Conservation (phyloP, 257 asterid species). For the Leptodermis oblonga region DNA sequence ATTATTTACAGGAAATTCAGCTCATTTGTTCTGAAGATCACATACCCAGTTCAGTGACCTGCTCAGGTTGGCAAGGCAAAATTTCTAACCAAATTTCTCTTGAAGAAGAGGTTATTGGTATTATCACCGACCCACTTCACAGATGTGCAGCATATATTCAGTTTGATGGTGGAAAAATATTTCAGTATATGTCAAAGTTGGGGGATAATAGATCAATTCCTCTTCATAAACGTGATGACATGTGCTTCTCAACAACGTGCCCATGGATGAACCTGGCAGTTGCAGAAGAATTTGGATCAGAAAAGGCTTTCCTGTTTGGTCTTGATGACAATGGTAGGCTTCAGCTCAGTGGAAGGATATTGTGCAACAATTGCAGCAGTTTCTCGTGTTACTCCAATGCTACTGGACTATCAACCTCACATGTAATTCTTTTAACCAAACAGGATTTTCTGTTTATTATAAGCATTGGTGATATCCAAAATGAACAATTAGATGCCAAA, state of each 20-base stretch:
- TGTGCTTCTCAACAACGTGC: constrained; percentile 66
- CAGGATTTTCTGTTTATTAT: constrained; percentile 81
- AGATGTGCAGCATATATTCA: constrained; percentile 63
- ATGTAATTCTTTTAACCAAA: constrained; percentile 71
- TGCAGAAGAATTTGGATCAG: constrained; percentile 35
- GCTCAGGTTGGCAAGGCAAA: constrained; percentile 79
- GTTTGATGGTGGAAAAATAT: constrained; percentile 75
- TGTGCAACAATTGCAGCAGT: constrained; percentile 84
- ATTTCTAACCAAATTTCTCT: constrained; percentile 42
- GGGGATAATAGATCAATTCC: constrained; percentile 35
- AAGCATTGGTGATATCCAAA: constrained; percentile 62
- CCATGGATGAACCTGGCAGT: constrained; percentile 69
- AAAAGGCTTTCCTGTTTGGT: constrained; percentile 65
- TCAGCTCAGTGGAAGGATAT: constrained; percentile 51
- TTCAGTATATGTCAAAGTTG: constrained; percentile 53
- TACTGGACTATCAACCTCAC: constrained; percentile 56
- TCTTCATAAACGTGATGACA: constrained; percentile 56
- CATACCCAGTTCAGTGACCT: constrained; percentile 58
- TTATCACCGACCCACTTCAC: constrained; percentile 39
- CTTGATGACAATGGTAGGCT: constrained; percentile 76
- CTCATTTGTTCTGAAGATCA: constrained; percentile 63
- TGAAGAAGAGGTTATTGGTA: constrained; percentile 56
- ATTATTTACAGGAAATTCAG: constrained; percentile 68
- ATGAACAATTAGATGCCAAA: constrained; percentile 54
- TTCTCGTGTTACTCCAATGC: constrained; percentile 82